phyloP scores from a whole-genome alignment of 2,329 filamentous ascomycete species.

The Claviceps maximensis region DNA sequence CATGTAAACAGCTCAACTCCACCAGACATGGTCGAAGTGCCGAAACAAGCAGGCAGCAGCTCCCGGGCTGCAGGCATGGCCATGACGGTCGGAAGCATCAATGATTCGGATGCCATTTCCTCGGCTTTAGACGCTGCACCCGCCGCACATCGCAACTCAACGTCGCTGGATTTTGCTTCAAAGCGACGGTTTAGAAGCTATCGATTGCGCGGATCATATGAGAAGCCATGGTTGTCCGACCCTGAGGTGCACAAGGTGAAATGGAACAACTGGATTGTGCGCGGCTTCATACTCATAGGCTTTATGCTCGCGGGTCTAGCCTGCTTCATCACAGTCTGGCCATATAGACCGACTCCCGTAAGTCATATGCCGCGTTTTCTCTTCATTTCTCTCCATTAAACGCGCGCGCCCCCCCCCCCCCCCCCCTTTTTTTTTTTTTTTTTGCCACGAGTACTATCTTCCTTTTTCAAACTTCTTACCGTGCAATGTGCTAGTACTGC shows the following conservation, averaged over 20 bases:
- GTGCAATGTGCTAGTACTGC: conserved; percentile 28
- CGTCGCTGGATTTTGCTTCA: conserved; percentile 3
- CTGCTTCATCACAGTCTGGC: conserved; percentile 17
- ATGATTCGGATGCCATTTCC: neutral
- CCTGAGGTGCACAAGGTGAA: conserved; percentile 19
- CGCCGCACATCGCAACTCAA: neutral
- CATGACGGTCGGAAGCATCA: neutral
- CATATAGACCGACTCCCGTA: conserved; percentile 13
- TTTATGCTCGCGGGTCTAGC: conserved; percentile 20
- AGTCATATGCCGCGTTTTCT: conserved; percentile 1
- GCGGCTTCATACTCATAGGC: conserved; percentile 19
- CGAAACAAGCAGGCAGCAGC: neutral
- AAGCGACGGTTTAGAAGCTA: conserved; percentile 19
- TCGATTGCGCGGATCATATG: conserved; percentile 20
- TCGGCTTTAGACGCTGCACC: neutral
- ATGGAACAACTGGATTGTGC: conserved; percentile 23
- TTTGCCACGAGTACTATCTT: neutral
- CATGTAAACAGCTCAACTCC: neutral
- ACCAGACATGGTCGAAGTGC: neutral
- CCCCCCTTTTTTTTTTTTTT: neutral
- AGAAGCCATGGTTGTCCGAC: conserved; percentile 26
- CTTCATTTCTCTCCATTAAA: too few species aligned
- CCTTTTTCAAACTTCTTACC: neutral
- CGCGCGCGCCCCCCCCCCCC: too few species aligned
- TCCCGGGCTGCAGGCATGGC: neutral